Evolutionary conservation across 768 basidiomycete genomes (phyloP), one percentile per base, ranked within the genome.

Genomic region (Vararia minispora): DNA sequence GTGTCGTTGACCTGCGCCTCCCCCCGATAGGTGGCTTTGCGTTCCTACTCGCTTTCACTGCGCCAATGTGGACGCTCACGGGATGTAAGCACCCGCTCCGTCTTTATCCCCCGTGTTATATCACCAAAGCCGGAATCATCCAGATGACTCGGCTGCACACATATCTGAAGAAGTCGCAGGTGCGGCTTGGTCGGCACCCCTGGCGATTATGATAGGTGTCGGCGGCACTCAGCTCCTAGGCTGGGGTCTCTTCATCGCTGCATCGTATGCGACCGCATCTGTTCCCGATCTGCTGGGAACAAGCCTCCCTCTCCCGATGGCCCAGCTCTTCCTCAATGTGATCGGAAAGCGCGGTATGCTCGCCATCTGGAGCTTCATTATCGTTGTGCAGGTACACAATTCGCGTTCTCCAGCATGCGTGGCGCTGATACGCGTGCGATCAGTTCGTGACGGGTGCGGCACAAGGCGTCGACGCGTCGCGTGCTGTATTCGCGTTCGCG

Each of bases 11-110:
- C 10, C 20, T 33, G 33, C 39, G 39, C 23, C 22, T 24, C 32
- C 35, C 11, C 16, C 20, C 22, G 27, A n/a, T 47, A 82, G 80
- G 67, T 55, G 76, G 74, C 11, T 82, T 79, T 79, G 77, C 79
- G 1, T 83, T 83, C 54, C 61, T 82, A 44, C 53, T 83, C 31
- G 66, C 81, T 0, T 82, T 84, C 51, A 80, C 79, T 0, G 64
- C 81, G 1, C 76, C 79, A 0, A 83, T 83, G 81, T 83, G 80
- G 80, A 81, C 79, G 3, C 57, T 84, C 39, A 83, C 81, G 2
- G 81, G 80, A 43, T 84, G 80, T 81, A 39, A 48, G 76, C 56
- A 18, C 5, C 28, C 29, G 16, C 24, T 13, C 5, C 7, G 12
- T 31, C 43, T 3, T 4, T 3, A 16, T 35, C 3, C 17, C 33